These are phyloP conservation scores for Puccinellia tenuiflora DNA, from an alignment of 176 grass and related monocot species.

Conservation along the genomic window DNA sequence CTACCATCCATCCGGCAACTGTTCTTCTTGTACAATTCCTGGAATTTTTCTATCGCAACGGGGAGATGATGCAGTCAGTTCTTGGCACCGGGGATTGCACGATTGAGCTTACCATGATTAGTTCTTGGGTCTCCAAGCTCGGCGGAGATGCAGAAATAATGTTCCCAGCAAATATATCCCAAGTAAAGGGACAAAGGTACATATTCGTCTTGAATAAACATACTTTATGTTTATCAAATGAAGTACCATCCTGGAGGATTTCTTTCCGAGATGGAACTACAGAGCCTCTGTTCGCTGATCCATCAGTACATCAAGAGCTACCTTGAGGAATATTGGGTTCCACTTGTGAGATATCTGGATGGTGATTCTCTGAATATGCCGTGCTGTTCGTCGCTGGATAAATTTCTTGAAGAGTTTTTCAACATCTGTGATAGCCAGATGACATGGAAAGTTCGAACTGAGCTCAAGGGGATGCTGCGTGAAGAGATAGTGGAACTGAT, in stretches of 20 bases:
- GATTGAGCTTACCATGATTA: background rate
- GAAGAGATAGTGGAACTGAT: background rate
- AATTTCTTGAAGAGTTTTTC: background rate
- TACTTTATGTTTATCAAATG: background rate
- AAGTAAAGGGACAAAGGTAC: background rate
- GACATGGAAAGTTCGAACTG: background rate
- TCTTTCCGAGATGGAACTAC: background rate
- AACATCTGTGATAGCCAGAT: background rate
- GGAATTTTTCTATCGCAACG: background rate
- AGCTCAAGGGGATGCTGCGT: background rate
- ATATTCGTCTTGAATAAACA: background rate
- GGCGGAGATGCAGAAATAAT: background rate
- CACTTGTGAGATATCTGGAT: background rate
- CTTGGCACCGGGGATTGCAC: background rate
- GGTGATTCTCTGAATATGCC: background rate
- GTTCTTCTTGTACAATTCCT: background rate
- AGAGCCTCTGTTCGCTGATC: background rate
- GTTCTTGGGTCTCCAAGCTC: background rate
- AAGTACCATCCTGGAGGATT: background rate
- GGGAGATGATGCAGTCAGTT: background rate
- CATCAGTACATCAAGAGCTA: background rate
- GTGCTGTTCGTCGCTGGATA: background rate
- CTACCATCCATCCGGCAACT: background rate
- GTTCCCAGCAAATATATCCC: background rate
- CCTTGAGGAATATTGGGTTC: background rate